Conservation (phyloP, 768 basidiomycete species). For the Lanmaoa pseudosensibilis region DNA sequence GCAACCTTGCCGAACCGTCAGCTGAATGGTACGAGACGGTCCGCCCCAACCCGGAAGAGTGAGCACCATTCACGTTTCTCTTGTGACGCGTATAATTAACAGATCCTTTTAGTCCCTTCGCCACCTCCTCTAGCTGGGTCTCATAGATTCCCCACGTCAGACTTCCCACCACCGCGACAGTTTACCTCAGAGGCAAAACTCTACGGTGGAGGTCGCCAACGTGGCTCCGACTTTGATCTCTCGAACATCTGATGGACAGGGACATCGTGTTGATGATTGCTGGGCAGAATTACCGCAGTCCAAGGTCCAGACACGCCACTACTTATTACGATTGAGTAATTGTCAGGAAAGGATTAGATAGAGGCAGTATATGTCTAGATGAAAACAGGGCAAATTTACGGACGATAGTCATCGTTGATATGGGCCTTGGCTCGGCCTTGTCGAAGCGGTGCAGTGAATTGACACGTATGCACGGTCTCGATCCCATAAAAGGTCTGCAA, state of each 20-base stretch:
- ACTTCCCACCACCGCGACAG: slow-evolving; percentile 75
- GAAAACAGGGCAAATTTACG: background rate
- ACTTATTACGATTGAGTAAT: background rate
- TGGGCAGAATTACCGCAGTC: background rate
- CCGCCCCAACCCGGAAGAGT: slow-evolving; percentile 51
- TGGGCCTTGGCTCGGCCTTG: background rate
- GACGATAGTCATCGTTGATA: background rate
- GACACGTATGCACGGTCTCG: slow-evolving; percentile 33
- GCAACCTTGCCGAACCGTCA: slow-evolving; percentile 17
- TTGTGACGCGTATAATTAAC: slow-evolving; percentile 8
- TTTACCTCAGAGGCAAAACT: slow-evolving; percentile 51
- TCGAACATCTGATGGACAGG: slow-evolving; percentile 30
- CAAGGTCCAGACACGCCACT: background rate
- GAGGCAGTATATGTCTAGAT: too few relatives aligned
- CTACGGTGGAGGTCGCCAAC: slow-evolving; percentile 65
- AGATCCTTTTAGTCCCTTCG: slow-evolving; percentile 43
- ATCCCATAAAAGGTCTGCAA: slow-evolving; percentile 20
- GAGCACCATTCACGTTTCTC: slow-evolving; percentile 20
- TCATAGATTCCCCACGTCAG: slow-evolving; percentile 73
- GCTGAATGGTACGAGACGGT: slow-evolving; percentile 32
- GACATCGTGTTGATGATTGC: background rate
- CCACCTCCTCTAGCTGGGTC: slow-evolving; percentile 64
- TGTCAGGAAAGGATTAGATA: too few relatives aligned
- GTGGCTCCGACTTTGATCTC: slow-evolving; percentile 73
- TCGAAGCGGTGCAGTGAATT: background rate